Evolutionary conservation across 331 rosid genomes (phyloP).

Genomic region (Cydonia oblonga): DNA sequence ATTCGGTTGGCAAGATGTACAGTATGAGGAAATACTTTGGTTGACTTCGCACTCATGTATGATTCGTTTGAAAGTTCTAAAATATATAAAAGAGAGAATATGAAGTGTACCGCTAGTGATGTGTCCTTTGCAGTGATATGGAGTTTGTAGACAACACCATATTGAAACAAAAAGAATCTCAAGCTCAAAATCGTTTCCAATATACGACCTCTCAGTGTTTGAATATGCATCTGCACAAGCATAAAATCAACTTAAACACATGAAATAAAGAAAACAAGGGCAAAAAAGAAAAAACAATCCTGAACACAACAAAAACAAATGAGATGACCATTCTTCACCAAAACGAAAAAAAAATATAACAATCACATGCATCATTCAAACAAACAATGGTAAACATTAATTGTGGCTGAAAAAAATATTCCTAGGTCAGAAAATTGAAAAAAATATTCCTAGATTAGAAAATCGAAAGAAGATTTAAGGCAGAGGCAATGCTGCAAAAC

Average conservation of each 20-base stretch:
- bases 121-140: slow-evolving; percentile 59
- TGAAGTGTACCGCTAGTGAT: slow-evolving; percentile 66
- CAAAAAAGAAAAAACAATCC: not conserved
- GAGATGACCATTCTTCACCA: not conserved
- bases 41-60: not conserved
- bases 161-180: slow-evolving; percentile 74
- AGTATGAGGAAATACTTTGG: not conserved
- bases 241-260: not conserved
- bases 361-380: not conserved
- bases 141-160: slow-evolving; percentile 85
- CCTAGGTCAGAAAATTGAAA: not conserved
- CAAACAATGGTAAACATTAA: not conserved
- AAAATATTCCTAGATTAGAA: too few species aligned
- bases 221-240: slow-evolving; percentile 63
- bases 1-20: not conserved
- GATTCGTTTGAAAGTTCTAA: not conserved
- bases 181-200: slow-evolving; percentile 81
- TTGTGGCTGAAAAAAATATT: not conserved
- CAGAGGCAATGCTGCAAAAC: too few species aligned
- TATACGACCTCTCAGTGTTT: slow-evolving; percentile 79
- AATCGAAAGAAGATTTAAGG: too few species aligned
- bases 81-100: not conserved
- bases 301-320: not conserved
- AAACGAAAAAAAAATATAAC: not conserved
- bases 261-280: not conserved